Conservation (phyloP, 177 flowering plant species). For the Telopea speciosissima region DNA sequence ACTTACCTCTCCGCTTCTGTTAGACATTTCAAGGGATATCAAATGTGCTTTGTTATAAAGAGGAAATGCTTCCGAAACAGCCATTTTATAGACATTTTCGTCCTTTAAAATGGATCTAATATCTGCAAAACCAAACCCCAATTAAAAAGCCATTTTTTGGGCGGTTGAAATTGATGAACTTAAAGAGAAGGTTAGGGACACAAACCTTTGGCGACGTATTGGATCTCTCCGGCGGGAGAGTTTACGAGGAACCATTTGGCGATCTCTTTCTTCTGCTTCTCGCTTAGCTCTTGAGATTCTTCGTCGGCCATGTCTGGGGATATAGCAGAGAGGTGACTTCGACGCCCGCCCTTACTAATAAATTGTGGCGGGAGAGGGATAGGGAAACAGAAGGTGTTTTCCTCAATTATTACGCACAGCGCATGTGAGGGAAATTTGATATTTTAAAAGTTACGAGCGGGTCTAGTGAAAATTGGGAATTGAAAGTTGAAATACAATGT, state of each 20-base stretch:
- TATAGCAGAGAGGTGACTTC: background rate
- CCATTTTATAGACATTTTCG: conserved; percentile 55
- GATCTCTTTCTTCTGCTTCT: conserved; percentile 76
- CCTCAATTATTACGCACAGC: too few relatives aligned
- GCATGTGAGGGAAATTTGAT: too few relatives aligned
- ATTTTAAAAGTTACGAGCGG: too few relatives aligned
- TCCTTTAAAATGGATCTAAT: conserved; percentile 55
- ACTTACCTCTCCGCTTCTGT: conserved; percentile 71
- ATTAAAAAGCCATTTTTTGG: background rate
- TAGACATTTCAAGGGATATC: conserved; percentile 73
- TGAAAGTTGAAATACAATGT: too few relatives aligned
- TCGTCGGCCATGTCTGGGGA: conserved; percentile 45
- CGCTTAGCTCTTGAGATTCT: conserved; percentile 27
- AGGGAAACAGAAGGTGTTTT: too few relatives aligned
- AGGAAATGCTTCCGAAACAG: conserved; percentile 86
- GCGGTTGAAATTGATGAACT: conserved; percentile 1
- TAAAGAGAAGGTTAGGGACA: background rate
- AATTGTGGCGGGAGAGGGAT: too few relatives aligned
- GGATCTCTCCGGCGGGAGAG: conserved; percentile 93
- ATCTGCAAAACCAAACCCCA: conserved; percentile 34
- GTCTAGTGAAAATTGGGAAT: too few relatives aligned
- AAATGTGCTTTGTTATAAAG: conserved; percentile 75
- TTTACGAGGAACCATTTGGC: conserved; percentile 97
- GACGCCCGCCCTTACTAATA: too few relatives aligned
- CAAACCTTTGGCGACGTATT: conserved; percentile 90